Conservation (phyloP, 2,329 filamentous ascomycete genomes). For the Simplicillium aogashimaense region DNA sequence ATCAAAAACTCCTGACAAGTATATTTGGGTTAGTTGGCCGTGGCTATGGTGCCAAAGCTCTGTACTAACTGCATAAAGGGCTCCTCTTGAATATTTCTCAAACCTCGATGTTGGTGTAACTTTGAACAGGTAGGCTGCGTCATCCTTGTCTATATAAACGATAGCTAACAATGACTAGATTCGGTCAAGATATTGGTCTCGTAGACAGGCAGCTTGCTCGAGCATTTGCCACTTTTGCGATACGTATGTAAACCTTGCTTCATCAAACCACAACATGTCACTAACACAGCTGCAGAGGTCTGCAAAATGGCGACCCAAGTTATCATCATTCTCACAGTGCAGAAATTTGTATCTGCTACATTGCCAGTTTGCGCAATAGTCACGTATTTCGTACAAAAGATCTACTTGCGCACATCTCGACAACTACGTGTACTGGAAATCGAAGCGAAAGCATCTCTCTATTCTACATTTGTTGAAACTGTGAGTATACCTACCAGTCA, state of each 20-base stretch:
- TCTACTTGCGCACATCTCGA: conserved; percentile 39
- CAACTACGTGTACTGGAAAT: conserved; percentile 46
- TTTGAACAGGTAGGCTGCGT: conserved; percentile 17
- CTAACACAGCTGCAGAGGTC: conserved; percentile 15
- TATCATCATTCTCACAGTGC: conserved; percentile 31
- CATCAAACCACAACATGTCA: not conserved
- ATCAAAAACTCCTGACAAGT: conserved; percentile 6
- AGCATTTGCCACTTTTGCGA: conserved; percentile 17
- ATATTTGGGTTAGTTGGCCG: conserved; percentile 1
- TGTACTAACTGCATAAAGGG: conserved; percentile 13
- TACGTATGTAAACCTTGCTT: conserved; percentile 14
- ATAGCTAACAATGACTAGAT: conserved; percentile 10
- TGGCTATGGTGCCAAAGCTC: too few species aligned
- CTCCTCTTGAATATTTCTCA: conserved; percentile 28
- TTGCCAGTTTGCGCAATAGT: conserved; percentile 25
- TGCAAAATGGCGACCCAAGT: conserved; percentile 31
- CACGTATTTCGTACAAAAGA: conserved; percentile 15
- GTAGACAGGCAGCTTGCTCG: conserved; percentile 26
- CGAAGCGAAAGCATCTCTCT: conserved; percentile 39
- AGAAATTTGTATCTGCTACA: conserved; percentile 30
- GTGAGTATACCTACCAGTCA: conserved; percentile 7
- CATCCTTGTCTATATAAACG: too few species aligned
- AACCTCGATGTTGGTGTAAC: conserved; percentile 26
- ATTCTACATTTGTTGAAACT: conserved; percentile 28
- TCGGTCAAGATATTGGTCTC: conserved; percentile 29